Base-by-base conservation (phyloP, 1,284 basidiomycete genomes). In the Albatrellus sp. region DNA sequence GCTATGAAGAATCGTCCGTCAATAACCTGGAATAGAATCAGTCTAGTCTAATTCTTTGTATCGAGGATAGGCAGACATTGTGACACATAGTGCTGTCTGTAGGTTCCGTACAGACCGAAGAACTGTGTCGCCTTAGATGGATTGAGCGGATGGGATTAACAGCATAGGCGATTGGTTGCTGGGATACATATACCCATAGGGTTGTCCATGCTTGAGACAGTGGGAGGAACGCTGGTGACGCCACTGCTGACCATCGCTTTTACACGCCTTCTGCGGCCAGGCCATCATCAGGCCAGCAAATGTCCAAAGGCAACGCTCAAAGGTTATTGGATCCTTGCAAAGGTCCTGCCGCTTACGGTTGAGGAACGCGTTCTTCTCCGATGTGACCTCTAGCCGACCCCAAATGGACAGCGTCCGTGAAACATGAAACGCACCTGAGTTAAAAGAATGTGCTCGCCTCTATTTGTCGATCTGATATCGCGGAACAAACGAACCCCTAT, bases 1-100 rank as follows among this genome's bases (percentile, higher is more conserved):
- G 62, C 59, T 12, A 75, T 75, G 63, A 85, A 73, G 62, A 71
- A 83, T 51, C 83, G 76, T 48, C 85, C 84, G 57, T 88, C 84
- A 51, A 84, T 77, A 52, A 86, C 70, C 84, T 87, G 54, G 20
- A 46, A 30, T 46, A 45, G 29, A 52, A 44, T 49, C 12, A 52
- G 38, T 42, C 46, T 48, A 47, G 40, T 40, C 44, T 24, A 35
- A 44, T 38, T 28, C 43, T 31, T 41, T n/a, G 37, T 34, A 45
- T 38, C 11, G 20, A 17, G 24, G 24, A 34, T 13, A 37, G 39
- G 64, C 76, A 46, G 56, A 87, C 84, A 62, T 87, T 86, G 63
- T 83, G 71, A 60, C 84, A 88, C 85, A 88, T 88, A 46, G 53
- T 60, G 33, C 36, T 13, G 37, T 16, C 34, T 37, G 5, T 24